Percentiles rank a stretch among this genome's conserved stretches.
phyloP scores from a whole-genome alignment of 1,139 yeast species.

The Diutina pseudorugosa region DNA sequence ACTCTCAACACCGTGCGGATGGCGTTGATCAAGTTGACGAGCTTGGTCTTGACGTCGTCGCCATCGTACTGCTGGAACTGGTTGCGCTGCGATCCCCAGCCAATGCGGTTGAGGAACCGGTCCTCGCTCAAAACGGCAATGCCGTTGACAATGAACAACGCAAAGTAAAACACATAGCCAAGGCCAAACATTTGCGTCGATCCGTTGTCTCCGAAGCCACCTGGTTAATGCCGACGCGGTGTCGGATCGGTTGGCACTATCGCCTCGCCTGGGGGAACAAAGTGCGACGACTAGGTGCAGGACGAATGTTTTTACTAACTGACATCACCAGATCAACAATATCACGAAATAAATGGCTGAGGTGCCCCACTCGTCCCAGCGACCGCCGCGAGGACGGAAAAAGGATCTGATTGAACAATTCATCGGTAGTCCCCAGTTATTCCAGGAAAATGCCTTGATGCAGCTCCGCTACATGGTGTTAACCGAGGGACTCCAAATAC shows the following conservation, averaged over 20 bases:
- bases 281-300: not conserved
- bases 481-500: constrained; percentile 59
- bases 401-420: constrained; percentile 60
- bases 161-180: constrained; percentile 55
- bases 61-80: constrained; percentile 12
- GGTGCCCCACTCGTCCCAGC: not conserved
- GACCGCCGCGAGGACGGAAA: not conserved
- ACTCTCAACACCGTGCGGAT: constrained; percentile 66
- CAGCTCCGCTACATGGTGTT: constrained; percentile 71
- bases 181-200: constrained; percentile 50
- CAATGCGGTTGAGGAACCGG: constrained; percentile 60
- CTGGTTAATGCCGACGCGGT: not conserved
- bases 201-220: not conserved
- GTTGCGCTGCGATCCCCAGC: constrained; percentile 21
- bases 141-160: constrained; percentile 58
- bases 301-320: not conserved
- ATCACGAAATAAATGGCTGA: too few relatives aligned
- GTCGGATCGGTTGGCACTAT: not conserved
- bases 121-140: constrained; percentile 77
- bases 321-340: too few relatives aligned
- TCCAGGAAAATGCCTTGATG: constrained; percentile 58
- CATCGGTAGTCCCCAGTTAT: constrained; percentile 46
- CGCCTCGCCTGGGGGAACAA: not conserved
- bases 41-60: constrained; percentile 35
- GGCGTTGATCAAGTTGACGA: constrained; percentile 58